A percentile compares a stretch with the other conserved stretches of the same genome.
These are phyloP conservation scores for Trichoderma sp. DNA, from an alignment of 2,329 filamentous ascomycete genomes.

Conservation along the genomic window DNA sequence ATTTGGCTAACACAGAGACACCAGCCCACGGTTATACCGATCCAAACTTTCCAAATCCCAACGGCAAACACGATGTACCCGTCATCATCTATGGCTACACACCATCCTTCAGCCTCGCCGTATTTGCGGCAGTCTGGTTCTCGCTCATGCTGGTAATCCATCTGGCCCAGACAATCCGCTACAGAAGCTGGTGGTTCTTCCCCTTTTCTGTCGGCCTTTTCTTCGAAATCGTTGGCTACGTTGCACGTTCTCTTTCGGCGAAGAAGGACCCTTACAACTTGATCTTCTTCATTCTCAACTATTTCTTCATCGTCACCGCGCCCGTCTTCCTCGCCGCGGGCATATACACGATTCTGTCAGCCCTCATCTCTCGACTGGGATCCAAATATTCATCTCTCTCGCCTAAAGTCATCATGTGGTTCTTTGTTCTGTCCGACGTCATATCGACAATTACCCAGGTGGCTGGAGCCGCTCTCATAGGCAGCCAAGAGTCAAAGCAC, in stretches of 20 bases:
- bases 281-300: constrained; percentile 58
- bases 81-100: constrained; percentile 55
- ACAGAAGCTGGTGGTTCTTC: constrained; percentile 49
- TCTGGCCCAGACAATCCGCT: constrained; percentile 37
- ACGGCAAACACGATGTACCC: constrained; percentile 46
- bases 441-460: constrained; percentile 56
- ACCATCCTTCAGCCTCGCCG: constrained; percentile 46
- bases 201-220: constrained; percentile 46
- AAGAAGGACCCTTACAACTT: constrained; percentile 54
- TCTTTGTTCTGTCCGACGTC: constrained; percentile 57
- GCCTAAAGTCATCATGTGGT: constrained; percentile 50
- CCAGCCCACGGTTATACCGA: constrained; percentile 46
- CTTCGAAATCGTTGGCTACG: constrained; percentile 54
- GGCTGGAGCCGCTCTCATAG: constrained; percentile 55
- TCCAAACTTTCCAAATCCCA: constrained; percentile 53
- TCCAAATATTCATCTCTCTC: constrained; percentile 45
- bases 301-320: constrained; percentile 62
- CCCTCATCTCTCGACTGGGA: constrained; percentile 50
- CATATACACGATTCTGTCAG: constrained; percentile 56
- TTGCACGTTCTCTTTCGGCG: constrained; percentile 49
- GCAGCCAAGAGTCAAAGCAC: constrained; percentile 48
- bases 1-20: neutral
- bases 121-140: constrained; percentile 48
- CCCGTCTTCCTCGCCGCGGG: constrained; percentile 59
- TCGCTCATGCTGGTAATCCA: constrained; percentile 43